Percentiles rank a stretch among this genome's conserved stretches.
Conservation (phyloP, 257 asterid species). For the Solanum lignicaule region DNA sequence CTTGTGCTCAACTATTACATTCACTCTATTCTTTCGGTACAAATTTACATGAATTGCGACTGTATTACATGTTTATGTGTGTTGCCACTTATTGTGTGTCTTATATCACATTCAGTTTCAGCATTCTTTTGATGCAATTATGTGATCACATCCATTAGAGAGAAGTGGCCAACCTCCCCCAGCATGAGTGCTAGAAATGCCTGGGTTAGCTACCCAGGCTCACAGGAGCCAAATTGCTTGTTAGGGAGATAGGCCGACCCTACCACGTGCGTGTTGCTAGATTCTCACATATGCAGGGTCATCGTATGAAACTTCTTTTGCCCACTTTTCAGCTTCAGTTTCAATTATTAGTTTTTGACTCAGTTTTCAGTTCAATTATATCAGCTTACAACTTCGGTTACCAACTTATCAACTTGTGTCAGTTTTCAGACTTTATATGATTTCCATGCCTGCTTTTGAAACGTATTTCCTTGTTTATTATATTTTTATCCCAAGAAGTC, state of each 20-base stretch:
- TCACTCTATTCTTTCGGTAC: background rate
- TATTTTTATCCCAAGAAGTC: background rate
- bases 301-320: background rate
- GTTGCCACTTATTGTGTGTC: background rate
- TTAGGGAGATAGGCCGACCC: background rate
- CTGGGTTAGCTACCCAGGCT: background rate
- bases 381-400: background rate
- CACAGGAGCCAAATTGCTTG: background rate
- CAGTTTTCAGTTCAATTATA: background rate
- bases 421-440: background rate
- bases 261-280: background rate
- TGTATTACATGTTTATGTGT: background rate
- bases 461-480: background rate
- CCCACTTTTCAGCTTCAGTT: background rate
- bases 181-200: background rate
- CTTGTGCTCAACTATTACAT: background rate
- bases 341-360: background rate
- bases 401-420: background rate
- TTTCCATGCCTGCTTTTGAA: background rate
- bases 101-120: background rate
- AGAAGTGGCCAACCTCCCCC: background rate
- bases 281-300: background rate
- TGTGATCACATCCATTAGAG: background rate
- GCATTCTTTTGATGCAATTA: background rate
- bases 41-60: background rate